phyloP scores from a whole-genome alignment of 192 early-diverging fungal genomes.

The Pilobolus umbonatus region DNA sequence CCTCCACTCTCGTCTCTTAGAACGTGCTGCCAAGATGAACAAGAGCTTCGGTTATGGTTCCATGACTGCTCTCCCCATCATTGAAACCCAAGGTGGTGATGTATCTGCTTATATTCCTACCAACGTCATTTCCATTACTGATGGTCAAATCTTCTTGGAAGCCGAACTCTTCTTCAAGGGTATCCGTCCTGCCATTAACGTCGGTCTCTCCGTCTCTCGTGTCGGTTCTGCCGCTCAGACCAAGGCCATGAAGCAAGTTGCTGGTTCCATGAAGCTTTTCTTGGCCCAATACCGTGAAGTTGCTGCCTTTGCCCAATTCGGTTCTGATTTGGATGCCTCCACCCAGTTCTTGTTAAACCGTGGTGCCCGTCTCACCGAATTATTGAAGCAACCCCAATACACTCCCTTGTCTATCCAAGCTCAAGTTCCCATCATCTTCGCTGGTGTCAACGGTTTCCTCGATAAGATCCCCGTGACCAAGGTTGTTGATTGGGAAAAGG shows the following conservation, averaged over 20 bases:
- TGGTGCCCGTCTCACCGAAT: constrained; percentile 98
- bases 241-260: constrained; percentile 99
- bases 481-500: constrained; percentile 90
- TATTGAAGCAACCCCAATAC: constrained; percentile 99
- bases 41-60: constrained; percentile 92
- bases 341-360: constrained; percentile 99
- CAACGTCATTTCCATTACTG: constrained; percentile 99
- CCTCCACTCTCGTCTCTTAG: constrained; percentile 97
- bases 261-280: constrained; percentile 99
- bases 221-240: constrained; percentile 99
- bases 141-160: constrained; percentile 99
- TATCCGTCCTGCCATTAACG: constrained; percentile 99
- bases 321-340: constrained; percentile 99
- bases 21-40: constrained; percentile 99
- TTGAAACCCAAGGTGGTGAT: constrained; percentile 99
- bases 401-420: constrained; percentile 92
- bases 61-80: constrained; percentile 98
- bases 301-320: constrained; percentile 99
- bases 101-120: constrained; percentile 99
- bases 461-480: constrained; percentile 96
- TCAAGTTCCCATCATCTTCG: constrained; percentile 97
- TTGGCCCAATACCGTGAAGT: constrained; percentile 99
- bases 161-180: constrained; percentile 99
- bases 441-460: constrained; percentile 99
- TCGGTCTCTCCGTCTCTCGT: constrained; percentile 99